Percentiles rank a stretch among this genome's conserved stretches.
These are phyloP conservation scores for Lactarius tabidus DNA, from an alignment of 768 basidiomycete species.

Conservation along the genomic window DNA sequence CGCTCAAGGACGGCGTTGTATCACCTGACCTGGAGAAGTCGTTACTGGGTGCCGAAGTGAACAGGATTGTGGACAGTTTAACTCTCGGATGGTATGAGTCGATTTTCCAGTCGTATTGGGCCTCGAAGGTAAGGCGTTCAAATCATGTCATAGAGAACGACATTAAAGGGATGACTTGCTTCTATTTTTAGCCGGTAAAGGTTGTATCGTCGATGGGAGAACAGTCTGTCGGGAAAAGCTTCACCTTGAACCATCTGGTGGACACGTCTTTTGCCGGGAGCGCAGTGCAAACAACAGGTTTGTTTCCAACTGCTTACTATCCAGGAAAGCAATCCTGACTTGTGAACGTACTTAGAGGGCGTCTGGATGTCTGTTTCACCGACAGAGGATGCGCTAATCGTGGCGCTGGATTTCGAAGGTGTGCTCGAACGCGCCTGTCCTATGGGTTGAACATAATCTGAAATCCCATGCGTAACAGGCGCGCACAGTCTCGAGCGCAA, in stretches of 20 bases:
- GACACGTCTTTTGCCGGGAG: conserved; percentile 65
- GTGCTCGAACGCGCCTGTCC: neutral
- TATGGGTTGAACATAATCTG: neutral
- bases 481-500: conserved; percentile 66
- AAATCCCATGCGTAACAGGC: conserved; percentile 32
- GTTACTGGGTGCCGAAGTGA: conserved; percentile 57
- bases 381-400: conserved; percentile 49
- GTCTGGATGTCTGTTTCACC: conserved; percentile 70
- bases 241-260: conserved; percentile 53
- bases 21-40: conserved; percentile 49
- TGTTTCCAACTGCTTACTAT: neutral
- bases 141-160: neutral
- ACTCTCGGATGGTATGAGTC: conserved; percentile 66
- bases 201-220: conserved; percentile 70
- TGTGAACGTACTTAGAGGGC: conserved; percentile 38
- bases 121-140: conserved; percentile 40
- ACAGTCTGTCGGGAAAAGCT: conserved; percentile 63
- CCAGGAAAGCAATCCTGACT: neutral
- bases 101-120: conserved; percentile 60
- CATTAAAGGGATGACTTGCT: neutral
- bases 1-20: conserved; percentile 54
- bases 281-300: conserved; percentile 57
- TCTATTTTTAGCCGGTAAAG: conserved; percentile 49
- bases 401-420: conserved; percentile 66
- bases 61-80: conserved; percentile 50